Evolutionary conservation across 139 green algal species (phyloP), one percentile per base, ranked within the genome.

Genomic region (Coelastrella sp.): DNA sequence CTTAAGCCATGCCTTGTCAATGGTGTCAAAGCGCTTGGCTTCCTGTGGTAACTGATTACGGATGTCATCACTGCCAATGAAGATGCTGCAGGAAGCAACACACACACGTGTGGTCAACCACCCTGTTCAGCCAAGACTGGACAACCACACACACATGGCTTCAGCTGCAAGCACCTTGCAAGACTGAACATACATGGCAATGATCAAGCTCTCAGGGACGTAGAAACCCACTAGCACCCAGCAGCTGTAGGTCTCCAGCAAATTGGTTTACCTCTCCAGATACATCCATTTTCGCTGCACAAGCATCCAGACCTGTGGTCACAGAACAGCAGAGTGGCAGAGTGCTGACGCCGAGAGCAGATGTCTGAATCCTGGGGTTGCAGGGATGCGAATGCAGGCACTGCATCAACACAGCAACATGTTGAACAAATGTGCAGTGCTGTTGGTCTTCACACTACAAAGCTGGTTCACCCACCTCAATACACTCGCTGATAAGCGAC

Each of bases 1-100:
- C 90, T 99, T 98, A 93, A 98, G 97, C 95, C 96, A 99, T 94
- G 96, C 97, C 91, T 97, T 98, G 95, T 99, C 97, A 85, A 99
- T 99, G 94, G 96, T 98, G 85, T 97, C 92, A 93, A 99, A 99
- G 86, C 98, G 96, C 95, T 98, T 98, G 89, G 97, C 97, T 94
- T 99, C 98, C 83, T 96, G 93, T 6, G 98, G 98, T 90, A 99
- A 95, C 95, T 99, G 97, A 94, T 98, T 98, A 17, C 98, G 96
- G 78, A 99, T 99, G 93, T 99, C 97, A 56, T 98, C 98, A 65
- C 77, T 87, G 78, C 87, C 87, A 20, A 87, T 87, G 65, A 91
- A 91, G 54, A 91, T 91, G 57, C 83, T 76, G 68, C 68, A 76
- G 14, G 17, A 71, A 14, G 13, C 11, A 71, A 71, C 64, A 2